Evolutionary conservation across 768 basidiomycete species (phyloP), one percentile per base, ranked within the genome.

Genomic region (Leucocoprinus sp.): DNA sequence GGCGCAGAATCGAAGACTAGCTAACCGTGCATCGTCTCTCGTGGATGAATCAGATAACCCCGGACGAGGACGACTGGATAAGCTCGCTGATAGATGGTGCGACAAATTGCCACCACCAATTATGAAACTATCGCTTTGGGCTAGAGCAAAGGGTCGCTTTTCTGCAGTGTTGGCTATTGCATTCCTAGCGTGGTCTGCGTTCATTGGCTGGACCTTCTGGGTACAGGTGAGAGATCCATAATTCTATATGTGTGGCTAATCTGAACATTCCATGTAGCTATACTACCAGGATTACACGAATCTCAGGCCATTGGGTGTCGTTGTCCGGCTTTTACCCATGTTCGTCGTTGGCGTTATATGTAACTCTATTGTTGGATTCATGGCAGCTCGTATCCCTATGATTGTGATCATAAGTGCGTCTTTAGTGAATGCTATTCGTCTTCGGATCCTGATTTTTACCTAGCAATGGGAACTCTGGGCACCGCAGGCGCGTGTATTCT

Each of bases 241-340:
- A 29, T 7, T 11, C 2, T 17, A 3, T 42, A 4, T 40, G 2
- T n/a, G 21, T n/a, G 7, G 12, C 21, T 34, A 18, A 36, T 41
- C 11, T 7, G 14, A 4, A 23, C 8, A 39, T 38, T 18, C 26
- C 8, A 22, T 18, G 11, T 45, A 86, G 78, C 56, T 88, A 4
- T 88, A 79, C 55, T 90, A 86, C 57, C 84, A 90, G 54, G 69
- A 76, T 37, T 90, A 80, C 56, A 52, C 69, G 11, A 54, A 62
- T 0, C 68, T 79, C 4, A 68, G 61, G 0, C 79, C 85, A 0
- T 62, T 90, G 12, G 62, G 66, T 9, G 75, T 82, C 0, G 83
- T 85, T 59, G 50, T 84, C 17, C 75, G 84, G 2, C 62, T 89
- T 40, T 48, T 88, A 1, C 87, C 87, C 0, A 85, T 84, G 82